phyloP scores from a whole-genome alignment of 2,329 filamentous ascomycete genomes.

The Stagonosporopsis rhizophila region DNA sequence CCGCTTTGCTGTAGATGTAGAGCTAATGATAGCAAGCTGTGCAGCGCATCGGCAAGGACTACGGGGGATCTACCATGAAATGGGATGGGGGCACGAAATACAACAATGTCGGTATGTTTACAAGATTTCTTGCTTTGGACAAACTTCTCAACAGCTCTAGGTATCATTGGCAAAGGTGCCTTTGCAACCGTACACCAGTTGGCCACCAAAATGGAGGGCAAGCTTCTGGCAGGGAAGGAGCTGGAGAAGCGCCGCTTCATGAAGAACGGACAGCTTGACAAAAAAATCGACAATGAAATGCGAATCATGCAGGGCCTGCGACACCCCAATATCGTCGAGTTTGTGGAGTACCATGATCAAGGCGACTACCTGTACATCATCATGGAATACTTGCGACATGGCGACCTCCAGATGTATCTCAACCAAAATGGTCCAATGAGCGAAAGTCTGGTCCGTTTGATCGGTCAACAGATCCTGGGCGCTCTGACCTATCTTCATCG shows the following conservation, averaged over 20 bases:
- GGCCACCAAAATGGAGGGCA: slow-evolving; percentile 82
- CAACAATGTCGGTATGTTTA: slow-evolving; percentile 67
- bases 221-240: slow-evolving; percentile 89
- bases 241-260: slow-evolving; percentile 92
- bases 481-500: slow-evolving; percentile 86
- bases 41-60: slow-evolving; percentile 38
- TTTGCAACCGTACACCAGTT: slow-evolving; percentile 95
- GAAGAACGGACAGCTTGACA: slow-evolving; percentile 87
- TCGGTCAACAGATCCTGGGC: slow-evolving; percentile 78
- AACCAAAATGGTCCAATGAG: slow-evolving; percentile 65
- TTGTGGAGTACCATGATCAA: slow-evolving; percentile 86
- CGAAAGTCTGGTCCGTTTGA: slow-evolving; percentile 72
- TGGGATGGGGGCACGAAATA: slow-evolving; percentile 85
- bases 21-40: slow-evolving; percentile 20
- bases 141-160: slow-evolving; percentile 37
- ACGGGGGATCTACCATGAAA: slow-evolving; percentile 66
- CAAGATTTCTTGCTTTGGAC: neutral
- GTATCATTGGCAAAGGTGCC: slow-evolving; percentile 86
- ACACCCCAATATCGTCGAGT: slow-evolving; percentile 90
- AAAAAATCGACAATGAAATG: slow-evolving; percentile 97
- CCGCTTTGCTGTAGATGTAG: neutral
- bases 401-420: slow-evolving; percentile 82
- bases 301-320: slow-evolving; percentile 87
- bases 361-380: slow-evolving; percentile 87
- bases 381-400: slow-evolving; percentile 88